Evolutionary conservation across 768 basidiomycete genomes (phyloP).

Genomic region (Leccinellum rugosiceps): DNA sequence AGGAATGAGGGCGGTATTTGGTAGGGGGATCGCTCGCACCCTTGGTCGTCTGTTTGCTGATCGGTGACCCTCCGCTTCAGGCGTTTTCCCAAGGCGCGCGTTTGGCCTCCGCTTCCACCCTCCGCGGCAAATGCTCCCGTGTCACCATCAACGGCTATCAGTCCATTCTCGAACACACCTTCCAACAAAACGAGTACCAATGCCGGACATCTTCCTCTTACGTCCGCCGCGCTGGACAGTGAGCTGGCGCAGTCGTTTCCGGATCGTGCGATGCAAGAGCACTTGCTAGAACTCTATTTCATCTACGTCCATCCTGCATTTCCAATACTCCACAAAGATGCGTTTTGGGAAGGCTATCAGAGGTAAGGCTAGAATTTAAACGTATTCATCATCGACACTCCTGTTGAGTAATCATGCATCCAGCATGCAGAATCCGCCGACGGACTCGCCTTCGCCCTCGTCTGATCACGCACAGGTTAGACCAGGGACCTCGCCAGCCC

Average conservation of each 20-base stretch:
- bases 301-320: constrained; percentile 76
- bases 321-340: constrained; percentile 70
- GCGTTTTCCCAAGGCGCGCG: constrained; percentile 85
- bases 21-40: constrained; percentile 34
- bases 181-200: constrained; percentile 7
- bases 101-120: constrained; percentile 68
- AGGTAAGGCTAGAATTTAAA: constrained; percentile 29
- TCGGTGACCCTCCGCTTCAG: constrained; percentile 30
- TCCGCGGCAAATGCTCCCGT: constrained; percentile 24
- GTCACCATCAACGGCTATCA: constrained; percentile 7
- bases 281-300: constrained; percentile 75
- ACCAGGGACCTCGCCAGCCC: constrained; percentile 29
- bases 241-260: constrained; percentile 52
- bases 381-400: background rate
- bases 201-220: constrained; percentile 12
- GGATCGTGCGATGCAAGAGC: constrained; percentile 54
- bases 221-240: constrained; percentile 29
- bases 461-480: constrained; percentile 16
- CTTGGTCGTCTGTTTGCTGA: constrained; percentile 16
- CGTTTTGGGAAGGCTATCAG: constrained; percentile 60
- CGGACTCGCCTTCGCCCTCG: constrained; percentile 33
- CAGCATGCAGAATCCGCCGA: constrained; percentile 26
- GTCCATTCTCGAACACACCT: constrained; percentile 1
- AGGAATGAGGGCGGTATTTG: constrained; percentile 77
- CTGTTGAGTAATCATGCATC: background rate